Conservation (phyloP, 2,329 filamentous ascomycete species). For the Phyllachora maydis region DNA sequence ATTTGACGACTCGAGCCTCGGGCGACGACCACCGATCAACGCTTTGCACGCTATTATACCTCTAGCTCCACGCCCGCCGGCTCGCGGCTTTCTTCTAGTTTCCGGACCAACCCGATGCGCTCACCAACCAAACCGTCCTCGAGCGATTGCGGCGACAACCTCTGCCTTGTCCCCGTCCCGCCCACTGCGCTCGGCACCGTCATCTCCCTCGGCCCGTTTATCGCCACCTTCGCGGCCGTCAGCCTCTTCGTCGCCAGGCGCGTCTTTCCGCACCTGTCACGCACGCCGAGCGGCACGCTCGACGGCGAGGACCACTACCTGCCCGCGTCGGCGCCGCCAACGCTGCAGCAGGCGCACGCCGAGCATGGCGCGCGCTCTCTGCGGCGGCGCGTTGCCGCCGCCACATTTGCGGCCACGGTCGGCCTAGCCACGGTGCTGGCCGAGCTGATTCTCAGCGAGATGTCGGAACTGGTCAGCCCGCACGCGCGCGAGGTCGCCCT, state of each 20-base stretch:
- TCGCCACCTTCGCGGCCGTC: conserved; percentile 46
- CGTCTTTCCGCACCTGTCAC: conserved; percentile 53
- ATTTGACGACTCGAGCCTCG: too few species aligned
- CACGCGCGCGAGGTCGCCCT: conserved; percentile 47
- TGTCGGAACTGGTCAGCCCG: conserved; percentile 53
- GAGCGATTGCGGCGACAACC: conserved; percentile 1
- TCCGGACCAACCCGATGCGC: conserved; percentile 1
- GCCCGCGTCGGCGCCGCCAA: conserved; percentile 38
- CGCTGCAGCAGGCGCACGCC: conserved; percentile 35
- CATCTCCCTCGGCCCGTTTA: conserved; percentile 47
- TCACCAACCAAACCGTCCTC: not conserved
- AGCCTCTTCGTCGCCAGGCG: conserved; percentile 41
- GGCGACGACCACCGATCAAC: too few species aligned
- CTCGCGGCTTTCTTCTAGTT: too few species aligned
- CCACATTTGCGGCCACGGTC: conserved; percentile 57
- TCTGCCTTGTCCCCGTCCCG: conserved; percentile 1
- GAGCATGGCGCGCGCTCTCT: conserved; percentile 32
- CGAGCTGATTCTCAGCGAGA: conserved; percentile 67
- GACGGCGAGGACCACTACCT: conserved; percentile 42
- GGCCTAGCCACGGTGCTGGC: conserved; percentile 59
- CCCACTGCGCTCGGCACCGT: conserved; percentile 2
- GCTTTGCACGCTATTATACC: too few species aligned
- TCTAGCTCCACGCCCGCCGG: too few species aligned
- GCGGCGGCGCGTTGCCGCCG: conserved; percentile 29
- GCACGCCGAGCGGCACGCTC: conserved; percentile 15